Evolutionary conservation across 2,329 filamentous ascomycete genomes (phyloP), one percentile per base, ranked within the genome.

Genomic region (Aschersonia sp.): DNA sequence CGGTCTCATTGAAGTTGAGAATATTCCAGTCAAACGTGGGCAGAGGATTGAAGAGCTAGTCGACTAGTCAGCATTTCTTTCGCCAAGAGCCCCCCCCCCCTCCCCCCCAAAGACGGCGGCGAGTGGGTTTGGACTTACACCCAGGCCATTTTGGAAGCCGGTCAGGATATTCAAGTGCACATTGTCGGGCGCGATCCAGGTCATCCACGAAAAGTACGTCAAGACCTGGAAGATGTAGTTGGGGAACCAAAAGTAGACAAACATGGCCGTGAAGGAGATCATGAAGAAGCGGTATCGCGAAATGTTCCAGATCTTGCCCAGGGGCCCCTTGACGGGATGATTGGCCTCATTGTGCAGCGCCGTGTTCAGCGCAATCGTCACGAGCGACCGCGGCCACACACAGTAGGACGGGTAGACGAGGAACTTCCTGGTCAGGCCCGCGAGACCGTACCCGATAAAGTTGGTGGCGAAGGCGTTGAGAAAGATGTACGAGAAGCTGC

Each of bases 401-500:
- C 68, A 72, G 54, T 68, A 69, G 1, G 71, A 62, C 0, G 73
- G 73, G 46, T 72, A 73, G 5, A 76, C 71, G 4, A 77, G 60
- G 54, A 75, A 76, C 1, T 69, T 62, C 5, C 72, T 65, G 8
- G 60, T 63, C 1, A 74, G 44, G 11, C 75, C 75, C 7, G 75
- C 73, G 40, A 77, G 60, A 1, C 75, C 75, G 47, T 76, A 77
- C 14, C 75, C 75, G 33, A 78, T 70, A 44, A 75, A 72, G 55
- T 75, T 73, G 35, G 71, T 75, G 0, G 68, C 68, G 7, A 78
- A 57, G 0, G 63, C 67, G 37, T 76, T 65, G 10, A 72, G 56
- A 12, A 76, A 66, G 54, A 75, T 71, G 54, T 76, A 78, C 1
- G 60, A 61, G 41, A 73, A 69, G 44, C 62, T 64, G 11, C 64